Evolutionary conservation across 441 rosid genomes (phyloP).

Genomic region (Eugenia klotzschiana): DNA sequence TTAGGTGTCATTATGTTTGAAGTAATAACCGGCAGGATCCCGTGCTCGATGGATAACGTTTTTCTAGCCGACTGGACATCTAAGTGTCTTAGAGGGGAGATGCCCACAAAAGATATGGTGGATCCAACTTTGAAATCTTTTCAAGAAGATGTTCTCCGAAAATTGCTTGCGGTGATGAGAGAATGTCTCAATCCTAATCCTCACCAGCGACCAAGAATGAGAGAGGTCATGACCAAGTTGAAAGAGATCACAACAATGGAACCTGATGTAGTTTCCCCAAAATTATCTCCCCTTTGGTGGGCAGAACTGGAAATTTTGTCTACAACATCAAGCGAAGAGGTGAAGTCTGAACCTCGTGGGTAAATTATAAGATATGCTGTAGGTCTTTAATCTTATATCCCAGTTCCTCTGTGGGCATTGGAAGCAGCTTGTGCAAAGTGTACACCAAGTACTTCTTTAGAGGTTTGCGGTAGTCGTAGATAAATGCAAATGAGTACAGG

Average conservation of each 20-base stretch:
- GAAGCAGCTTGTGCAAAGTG: background rate
- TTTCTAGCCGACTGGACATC: constrained; percentile 28
- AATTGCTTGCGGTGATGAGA: constrained; percentile 44
- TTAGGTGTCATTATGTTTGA: constrained; percentile 62
- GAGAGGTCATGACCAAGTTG: constrained; percentile 38
- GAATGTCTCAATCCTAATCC: constrained; percentile 52
- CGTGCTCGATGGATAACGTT: constrained; percentile 22
- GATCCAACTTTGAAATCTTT: constrained; percentile 51
- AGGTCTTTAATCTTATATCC: background rate
- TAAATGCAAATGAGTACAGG: background rate
- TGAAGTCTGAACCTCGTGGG: background rate
- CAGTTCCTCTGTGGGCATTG: background rate
- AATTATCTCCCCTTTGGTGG: constrained; percentile 86
- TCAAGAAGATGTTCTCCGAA: constrained; percentile 37
- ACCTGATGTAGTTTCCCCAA: constrained; percentile 62
- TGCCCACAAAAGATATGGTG: constrained; percentile 27
- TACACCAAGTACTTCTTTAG: background rate
- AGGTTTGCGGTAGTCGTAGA: background rate
- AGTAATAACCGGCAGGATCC: constrained; percentile 61
- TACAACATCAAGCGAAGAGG: constrained; percentile 27
- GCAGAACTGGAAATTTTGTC: constrained; percentile 85
- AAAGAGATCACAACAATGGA: constrained; percentile 55
- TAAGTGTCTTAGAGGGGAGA: constrained; percentile 11
- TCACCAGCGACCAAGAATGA: constrained; percentile 44
- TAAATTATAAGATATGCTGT: background rate